Base-by-base conservation (phyloP, 306 rosid genomes). In the Cicer bijugum region DNA sequence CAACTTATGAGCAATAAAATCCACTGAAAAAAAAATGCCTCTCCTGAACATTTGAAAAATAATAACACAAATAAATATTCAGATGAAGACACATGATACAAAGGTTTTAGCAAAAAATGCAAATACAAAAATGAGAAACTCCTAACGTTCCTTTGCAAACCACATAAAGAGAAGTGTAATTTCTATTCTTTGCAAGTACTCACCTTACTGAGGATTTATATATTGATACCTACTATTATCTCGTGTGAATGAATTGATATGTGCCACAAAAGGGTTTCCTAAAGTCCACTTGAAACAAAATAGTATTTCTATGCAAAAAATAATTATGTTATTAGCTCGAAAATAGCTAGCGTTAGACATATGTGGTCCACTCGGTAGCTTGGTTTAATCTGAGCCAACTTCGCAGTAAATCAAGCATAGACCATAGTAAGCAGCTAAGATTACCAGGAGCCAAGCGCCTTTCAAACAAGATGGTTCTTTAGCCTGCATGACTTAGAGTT, bases 21-120 rank as follows among this genome's bases (percentile, higher is more conserved):
- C 43, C 52, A 43, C 43, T 43, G 58, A 50, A 59, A 66, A 28
- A 4, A 35, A 79, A 72, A 35, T 42, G 64, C 19, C 35, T 59
- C 66, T 59, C 8, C 33, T 59, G 65, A 35, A 33, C 65, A 58
- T 33, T 28, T 58, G 43, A 12, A 59, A 59, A 10, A 28, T 33
- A 42, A 42, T 59, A 33, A 33, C 11, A 28, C 43, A 59, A 12
- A 59, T 12, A 12, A 12, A 59, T 12, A 12, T 33, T 59, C 33
- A 59, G 40, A 59, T 59, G n/a, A 59, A 3, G 23, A 28, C 35
- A 28, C 35, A 28, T 28, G 35, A 28, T 28, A 28, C 35, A 28
- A 28, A 28, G 35, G 35, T 28, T 28, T 28, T 28, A 28, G 35
- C 4, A 28, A 28, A 28, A 28, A 28, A 5, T 28, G 35, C 35